Evolutionary conservation across 768 basidiomycete genomes (phyloP), one percentile per base, ranked within the genome.

Genomic region (Kwoniella mangroviensis): DNA sequence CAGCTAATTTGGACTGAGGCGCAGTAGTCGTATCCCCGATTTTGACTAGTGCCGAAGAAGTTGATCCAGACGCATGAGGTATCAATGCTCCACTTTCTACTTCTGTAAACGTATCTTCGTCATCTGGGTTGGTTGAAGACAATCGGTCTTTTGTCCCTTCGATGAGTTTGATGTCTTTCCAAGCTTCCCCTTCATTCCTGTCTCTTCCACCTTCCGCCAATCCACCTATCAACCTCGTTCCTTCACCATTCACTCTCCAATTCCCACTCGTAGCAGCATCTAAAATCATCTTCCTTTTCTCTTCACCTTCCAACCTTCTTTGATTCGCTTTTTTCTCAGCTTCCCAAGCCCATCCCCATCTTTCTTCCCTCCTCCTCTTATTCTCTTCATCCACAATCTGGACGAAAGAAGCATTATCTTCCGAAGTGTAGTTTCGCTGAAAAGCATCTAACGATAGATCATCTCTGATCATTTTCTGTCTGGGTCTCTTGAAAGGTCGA

Each of bases 391-490:
- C 89, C 65, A 99, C 84, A 69, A 98, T 95, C 72, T 92, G 87
- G 10, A 94, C 93, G 81, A 99, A 98, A 69, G 94, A 97, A 5
- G 95, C 89, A 82, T 99, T 99, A 83, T 99, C 97, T 80, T 98
- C 94, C 0, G 94, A 97, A 1, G 97, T 98, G 81, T 93, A 97
- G 53, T 87, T 88, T 0, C 92, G 88, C 81, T 98, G 97, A 82
- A 98, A 99, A 17, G 85, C 85, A 81, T 98, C 94, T 19, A 98
- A 87, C 65, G 87, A 89, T 15, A 81, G 65, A 57, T 66, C 89
- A 86, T 84, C 93, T 90, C 71, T 81, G 71, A 2, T 68, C 9
- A 69, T 51, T 26, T 56, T 58, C 17, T 54, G 58, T 17, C 55
- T 19, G 54, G 57, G 56, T 57, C 55, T 55, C 24, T 63, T 63